Percentiles rank a stretch among this genome's conserved stretches.
phyloP scores from a whole-genome alignment of 2,329 filamentous ascomycete species.

The Sclerotinia borealis region DNA sequence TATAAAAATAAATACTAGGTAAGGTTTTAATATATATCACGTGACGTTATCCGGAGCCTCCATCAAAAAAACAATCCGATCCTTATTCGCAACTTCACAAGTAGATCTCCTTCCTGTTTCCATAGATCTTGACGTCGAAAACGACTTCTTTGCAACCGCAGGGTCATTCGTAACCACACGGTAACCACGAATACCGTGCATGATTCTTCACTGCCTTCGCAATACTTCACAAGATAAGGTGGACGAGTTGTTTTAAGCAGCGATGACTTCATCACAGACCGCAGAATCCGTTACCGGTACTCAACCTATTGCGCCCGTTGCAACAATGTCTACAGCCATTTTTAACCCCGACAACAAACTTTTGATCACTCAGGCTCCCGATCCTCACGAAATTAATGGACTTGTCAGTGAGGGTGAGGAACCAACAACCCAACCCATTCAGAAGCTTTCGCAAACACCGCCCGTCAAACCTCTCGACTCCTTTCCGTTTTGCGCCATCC shows the following conservation, averaged over 20 bases:
- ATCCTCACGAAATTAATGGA: not conserved
- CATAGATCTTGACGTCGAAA: not conserved
- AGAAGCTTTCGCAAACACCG: not conserved
- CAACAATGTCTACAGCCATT: constrained; percentile 5
- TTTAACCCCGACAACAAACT: not conserved
- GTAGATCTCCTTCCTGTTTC: not conserved
- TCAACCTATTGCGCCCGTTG: constrained; percentile 8
- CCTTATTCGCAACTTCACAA: too few relatives aligned
- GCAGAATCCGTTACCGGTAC: constrained; percentile 12
- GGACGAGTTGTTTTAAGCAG: constrained; percentile 33
- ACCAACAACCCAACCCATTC: not conserved
- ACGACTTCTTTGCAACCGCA: not conserved
- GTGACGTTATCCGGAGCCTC: not conserved
- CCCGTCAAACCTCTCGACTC: not conserved
- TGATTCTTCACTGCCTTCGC: not conserved
- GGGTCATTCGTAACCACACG: not conserved
- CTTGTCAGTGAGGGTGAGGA: not conserved
- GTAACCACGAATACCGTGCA: not conserved
- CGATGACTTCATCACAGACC: constrained; percentile 33
- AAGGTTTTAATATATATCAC: too few relatives aligned
- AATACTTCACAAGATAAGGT: constrained; percentile 17
- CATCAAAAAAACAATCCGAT: constrained; percentile 2
- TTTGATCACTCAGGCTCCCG: not conserved
- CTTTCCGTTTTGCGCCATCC: not conserved
- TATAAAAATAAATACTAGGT: too few relatives aligned